phyloP scores from a whole-genome alignment of 345 rosid genomes.

The Salix dunnii region DNA sequence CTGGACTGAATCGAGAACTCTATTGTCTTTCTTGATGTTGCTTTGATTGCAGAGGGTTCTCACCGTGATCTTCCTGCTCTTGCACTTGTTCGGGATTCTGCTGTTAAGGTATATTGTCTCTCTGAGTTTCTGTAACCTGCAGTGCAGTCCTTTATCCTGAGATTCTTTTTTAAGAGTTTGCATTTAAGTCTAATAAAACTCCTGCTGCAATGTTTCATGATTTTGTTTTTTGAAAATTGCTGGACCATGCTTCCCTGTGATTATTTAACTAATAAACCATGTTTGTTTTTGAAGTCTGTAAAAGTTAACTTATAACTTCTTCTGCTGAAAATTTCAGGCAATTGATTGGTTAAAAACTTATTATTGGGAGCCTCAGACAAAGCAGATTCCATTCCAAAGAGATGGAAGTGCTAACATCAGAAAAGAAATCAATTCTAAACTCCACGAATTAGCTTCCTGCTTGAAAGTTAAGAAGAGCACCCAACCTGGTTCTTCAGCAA shows the following conservation, averaged over 20 bases:
- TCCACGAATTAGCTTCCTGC: constrained; percentile 51
- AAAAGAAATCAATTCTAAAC: constrained; percentile 63
- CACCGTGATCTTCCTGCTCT: constrained; percentile 87
- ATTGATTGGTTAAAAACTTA: constrained; percentile 76
- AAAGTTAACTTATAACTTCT: neutral
- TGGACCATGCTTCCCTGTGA: neutral
- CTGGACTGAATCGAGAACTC: neutral
- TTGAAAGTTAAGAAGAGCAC: constrained; percentile 40
- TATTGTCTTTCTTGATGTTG: constrained; percentile 1
- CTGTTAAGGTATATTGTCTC: constrained; percentile 49
- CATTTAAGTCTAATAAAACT: neutral
- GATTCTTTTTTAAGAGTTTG: neutral
- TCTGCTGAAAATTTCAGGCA: constrained; percentile 48
- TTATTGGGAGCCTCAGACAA: constrained; percentile 80
- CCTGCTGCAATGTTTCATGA: neutral
- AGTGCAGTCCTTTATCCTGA: neutral
- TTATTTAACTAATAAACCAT: neutral
- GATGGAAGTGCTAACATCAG: constrained; percentile 44
- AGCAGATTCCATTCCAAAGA: constrained; percentile 50
- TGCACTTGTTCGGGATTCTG: constrained; percentile 63
- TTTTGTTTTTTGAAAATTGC: neutral
- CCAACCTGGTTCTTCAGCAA: constrained; percentile 32
- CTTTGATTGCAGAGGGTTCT: constrained; percentile 64
- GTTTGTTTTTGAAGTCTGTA: neutral
- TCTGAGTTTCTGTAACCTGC: neutral